phyloP scores from a whole-genome alignment of 2,329 filamentous ascomycete genomes.

The Ascochyta rabiei region DNA sequence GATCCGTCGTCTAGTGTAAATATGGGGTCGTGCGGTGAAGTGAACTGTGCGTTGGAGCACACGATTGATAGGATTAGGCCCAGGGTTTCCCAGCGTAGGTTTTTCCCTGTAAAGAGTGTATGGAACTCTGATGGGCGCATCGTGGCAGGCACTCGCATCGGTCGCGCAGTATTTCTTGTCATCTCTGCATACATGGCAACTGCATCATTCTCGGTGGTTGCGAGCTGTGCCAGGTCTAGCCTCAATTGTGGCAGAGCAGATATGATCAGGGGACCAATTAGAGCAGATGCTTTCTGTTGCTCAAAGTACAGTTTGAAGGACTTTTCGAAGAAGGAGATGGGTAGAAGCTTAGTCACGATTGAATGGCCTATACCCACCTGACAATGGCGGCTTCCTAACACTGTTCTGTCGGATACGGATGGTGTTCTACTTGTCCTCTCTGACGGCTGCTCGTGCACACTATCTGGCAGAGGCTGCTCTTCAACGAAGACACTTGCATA shows the following conservation, averaged over 20 bases:
- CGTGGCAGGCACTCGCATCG: slow-evolving; percentile 38
- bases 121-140: slow-evolving; percentile 43
- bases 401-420: slow-evolving; percentile 22
- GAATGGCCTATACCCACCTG: slow-evolving; percentile 35
- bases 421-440: slow-evolving; percentile 32
- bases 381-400: slow-evolving; percentile 35
- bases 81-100: slow-evolving; percentile 44
- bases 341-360: slow-evolving; percentile 38
- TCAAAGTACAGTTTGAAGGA: slow-evolving; percentile 37
- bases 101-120: slow-evolving; percentile 42
- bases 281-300: slow-evolving; percentile 29
- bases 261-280: slow-evolving; percentile 39
- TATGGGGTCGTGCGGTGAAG: slow-evolving; percentile 37
- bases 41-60: slow-evolving; percentile 39
- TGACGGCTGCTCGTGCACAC: slow-evolving; percentile 38
- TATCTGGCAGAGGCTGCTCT: slow-evolving; percentile 37
- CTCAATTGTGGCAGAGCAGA: slow-evolving; percentile 41
- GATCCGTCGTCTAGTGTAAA: slow-evolving; percentile 41
- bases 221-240: slow-evolving; percentile 37
- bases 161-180: slow-evolving; percentile 39
- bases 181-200: slow-evolving; percentile 38
- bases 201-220: slow-evolving; percentile 21
- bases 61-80: slow-evolving; percentile 39
- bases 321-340: slow-evolving; percentile 40
- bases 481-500: slow-evolving; percentile 45